Conservation (phyloP, 1,284 basidiomycete genomes). For the Leucoagaricus sp. region DNA sequence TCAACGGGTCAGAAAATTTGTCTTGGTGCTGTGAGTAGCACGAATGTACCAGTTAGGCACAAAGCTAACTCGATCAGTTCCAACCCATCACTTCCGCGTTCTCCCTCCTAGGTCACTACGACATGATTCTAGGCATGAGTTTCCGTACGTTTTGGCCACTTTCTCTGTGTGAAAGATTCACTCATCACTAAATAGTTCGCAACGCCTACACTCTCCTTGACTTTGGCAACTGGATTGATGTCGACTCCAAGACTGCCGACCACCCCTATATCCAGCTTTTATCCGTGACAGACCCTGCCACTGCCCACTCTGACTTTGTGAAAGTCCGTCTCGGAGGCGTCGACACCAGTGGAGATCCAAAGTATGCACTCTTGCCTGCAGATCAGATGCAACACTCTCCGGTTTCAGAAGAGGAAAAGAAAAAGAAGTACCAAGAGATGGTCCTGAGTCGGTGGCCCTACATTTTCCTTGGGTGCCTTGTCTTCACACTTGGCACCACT, state of each 20-base stretch:
- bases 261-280: constrained; percentile 60
- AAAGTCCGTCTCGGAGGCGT: constrained; percentile 48
- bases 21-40: constrained; percentile 60
- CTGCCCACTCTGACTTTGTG: constrained; percentile 58
- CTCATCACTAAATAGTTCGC: constrained; percentile 50
- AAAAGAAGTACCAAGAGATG: constrained; percentile 66
- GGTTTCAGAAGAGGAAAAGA: constrained; percentile 65
- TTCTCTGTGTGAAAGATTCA: not conserved
- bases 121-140: constrained; percentile 81
- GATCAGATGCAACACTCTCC: constrained; percentile 65
- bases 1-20: constrained; percentile 62
- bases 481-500: constrained; percentile 48
- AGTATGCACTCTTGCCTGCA: constrained; percentile 61
- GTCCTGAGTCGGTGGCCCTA: constrained; percentile 76
- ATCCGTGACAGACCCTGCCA: constrained; percentile 43
- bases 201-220: constrained; percentile 64
- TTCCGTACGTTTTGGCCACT: constrained; percentile 55
- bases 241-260: constrained; percentile 31
- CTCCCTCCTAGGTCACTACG: constrained; percentile 73
- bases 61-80: constrained; percentile 46
- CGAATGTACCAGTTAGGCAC: not conserved
- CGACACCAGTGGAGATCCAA: constrained; percentile 46
- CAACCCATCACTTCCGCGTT: constrained; percentile 81
- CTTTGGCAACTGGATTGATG: constrained; percentile 56
- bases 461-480: constrained; percentile 66